Evolutionary conservation across 1,284 basidiomycete species (phyloP).

Genomic region (Athelia psychrophila): DNA sequence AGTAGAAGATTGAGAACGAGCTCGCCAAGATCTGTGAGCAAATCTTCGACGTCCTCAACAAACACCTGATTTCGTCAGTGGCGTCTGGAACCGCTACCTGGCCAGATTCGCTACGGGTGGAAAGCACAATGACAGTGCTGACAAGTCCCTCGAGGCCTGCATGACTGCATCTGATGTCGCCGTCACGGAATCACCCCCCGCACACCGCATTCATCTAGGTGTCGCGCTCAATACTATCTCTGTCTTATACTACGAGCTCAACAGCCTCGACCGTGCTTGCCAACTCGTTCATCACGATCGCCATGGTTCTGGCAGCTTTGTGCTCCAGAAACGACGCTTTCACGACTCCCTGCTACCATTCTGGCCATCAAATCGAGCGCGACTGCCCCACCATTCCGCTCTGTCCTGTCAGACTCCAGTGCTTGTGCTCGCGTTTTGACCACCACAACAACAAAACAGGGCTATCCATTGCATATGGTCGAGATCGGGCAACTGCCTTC

Average conservation of each 20-base stretch:
- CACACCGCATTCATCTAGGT: constrained; percentile 99
- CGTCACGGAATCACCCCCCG: constrained; percentile 95
- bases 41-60: constrained; percentile 97
- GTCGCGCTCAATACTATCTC: constrained; percentile 99
- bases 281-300: too few species aligned
- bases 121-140: constrained; percentile 97
- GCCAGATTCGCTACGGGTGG: constrained; percentile 99
- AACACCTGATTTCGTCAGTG: constrained; percentile 98
- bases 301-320: too few species aligned
- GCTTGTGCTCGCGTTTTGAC: too few species aligned
- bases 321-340: too few species aligned
- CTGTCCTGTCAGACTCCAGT: too few species aligned
- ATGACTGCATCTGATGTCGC: constrained; percentile 99
- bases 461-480: too few species aligned
- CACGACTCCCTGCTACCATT: too few species aligned
- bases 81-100: constrained; percentile 98
- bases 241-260: constrained; percentile 99
- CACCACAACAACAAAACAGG: too few species aligned
- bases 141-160: constrained; percentile 99
- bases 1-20: constrained; percentile 98
- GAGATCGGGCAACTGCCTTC: too few species aligned
- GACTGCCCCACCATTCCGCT: too few species aligned
- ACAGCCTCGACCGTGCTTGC: constrained; percentile 98
- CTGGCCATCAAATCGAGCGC: too few species aligned
- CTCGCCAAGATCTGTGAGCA: constrained; percentile 99